Base-by-base conservation (phyloP, 2,329 filamentous ascomycete genomes). In the Epichloe gansuensis region DNA sequence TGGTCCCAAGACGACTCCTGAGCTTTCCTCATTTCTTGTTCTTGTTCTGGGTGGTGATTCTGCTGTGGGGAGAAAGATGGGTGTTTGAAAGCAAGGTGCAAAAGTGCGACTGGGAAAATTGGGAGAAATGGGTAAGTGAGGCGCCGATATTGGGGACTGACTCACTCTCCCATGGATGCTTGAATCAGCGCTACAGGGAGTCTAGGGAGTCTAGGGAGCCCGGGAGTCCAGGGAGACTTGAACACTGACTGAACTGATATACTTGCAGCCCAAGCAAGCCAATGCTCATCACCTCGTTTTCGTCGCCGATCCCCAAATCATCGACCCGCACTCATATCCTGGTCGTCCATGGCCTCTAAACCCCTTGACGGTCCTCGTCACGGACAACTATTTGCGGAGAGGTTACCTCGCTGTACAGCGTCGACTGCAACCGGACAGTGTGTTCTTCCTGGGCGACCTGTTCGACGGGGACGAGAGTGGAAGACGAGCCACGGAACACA, bases 391-490 rank as follows among this genome's bases (percentile, higher is more conserved):
- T 69, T 79, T 98, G 57, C 82, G 84, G 42, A 82, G 91, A 43
- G 83, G 86, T 8, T 97, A 94, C 66, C 78, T 75, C n/a, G 78
- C 84, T 51, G 77, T 97, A 54, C 89, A 95, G 62, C 72, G 77
- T 17, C 72, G 80, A 17, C 74, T 97, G 13, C 79, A 80, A n/a
- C 93, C 93, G 0, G 89, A 96, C 64, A 91, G 87, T 15, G 75
- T 95, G 1, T 81, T 96, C 64, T 97, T 98, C 64, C 74, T 98
- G 0, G 93, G 93, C 7, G 93, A 98, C 64, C 73, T 98, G 1
- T 96, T 98, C 62, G 93, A 98, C 64, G 93, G 93, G 93, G 93
- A 8, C 80, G 93, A 59, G 93, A 98, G 72, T 98, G 93, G 93
- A 86, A 84, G 59, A 91, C 91, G 12, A 72, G 69, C 2, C 75